Percentiles rank a stretch among this genome's conserved stretches.
Conservation (phyloP, 768 basidiomycete genomes). For the Hygrocybe punicea region DNA sequence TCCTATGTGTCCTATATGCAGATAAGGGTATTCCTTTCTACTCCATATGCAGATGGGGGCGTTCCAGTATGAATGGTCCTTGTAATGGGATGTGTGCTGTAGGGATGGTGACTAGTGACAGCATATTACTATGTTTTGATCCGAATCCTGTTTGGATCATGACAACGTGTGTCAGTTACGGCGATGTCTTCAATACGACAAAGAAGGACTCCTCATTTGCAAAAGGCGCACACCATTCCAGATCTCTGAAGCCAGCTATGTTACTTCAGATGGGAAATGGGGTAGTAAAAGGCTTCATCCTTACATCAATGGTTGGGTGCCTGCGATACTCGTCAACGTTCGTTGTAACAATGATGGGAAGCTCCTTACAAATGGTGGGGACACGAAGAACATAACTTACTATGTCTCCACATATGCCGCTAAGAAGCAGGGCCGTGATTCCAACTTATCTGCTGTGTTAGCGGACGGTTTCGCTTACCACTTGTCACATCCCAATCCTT, state of each 20-base stretch:
- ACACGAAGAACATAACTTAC: constrained; percentile 32
- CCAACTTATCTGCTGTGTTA: constrained; percentile 38
- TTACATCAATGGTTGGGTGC: constrained; percentile 29
- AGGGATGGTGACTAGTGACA: no score
- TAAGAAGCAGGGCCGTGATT: constrained; percentile 35
- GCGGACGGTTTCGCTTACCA: constrained; percentile 34
- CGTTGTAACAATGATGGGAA: constrained; percentile 44
- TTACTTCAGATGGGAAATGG: constrained; percentile 28
- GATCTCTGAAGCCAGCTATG: constrained; percentile 11
- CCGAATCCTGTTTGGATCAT: no score
- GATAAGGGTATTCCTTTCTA: no score
- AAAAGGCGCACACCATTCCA: constrained; percentile 33
- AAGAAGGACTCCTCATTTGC: constrained; percentile 29
- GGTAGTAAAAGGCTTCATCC: constrained; percentile 19
- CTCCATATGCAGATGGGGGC: no score
- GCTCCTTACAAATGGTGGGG: constrained; percentile 33
- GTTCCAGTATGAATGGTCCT: no score
- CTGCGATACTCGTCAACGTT: constrained; percentile 18
- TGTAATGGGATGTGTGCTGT: no score
- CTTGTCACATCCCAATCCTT: background rate
- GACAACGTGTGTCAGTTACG: constrained; percentile 23
- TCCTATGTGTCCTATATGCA: no score
- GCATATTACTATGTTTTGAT: no score
- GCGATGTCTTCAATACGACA: constrained; percentile 18
- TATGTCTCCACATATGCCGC: constrained; percentile 36